These are phyloP conservation scores for Colletotrichum melonis DNA, from an alignment of 2,329 filamentous ascomycete species.

Conservation along the genomic window DNA sequence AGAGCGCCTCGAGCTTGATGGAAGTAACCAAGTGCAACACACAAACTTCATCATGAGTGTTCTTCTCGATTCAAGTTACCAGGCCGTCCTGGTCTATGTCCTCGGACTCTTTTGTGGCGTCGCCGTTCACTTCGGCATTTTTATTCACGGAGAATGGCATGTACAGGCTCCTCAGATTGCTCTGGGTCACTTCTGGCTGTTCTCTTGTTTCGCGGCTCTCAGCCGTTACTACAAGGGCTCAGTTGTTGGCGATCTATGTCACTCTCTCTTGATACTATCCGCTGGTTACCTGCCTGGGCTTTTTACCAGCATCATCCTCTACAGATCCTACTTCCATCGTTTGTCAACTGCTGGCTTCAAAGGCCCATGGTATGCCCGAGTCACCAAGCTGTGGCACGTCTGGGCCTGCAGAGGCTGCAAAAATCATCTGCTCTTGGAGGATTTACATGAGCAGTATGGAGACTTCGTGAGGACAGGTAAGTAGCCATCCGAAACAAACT, in stretches of 20 bases:
- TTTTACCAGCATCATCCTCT: slow-evolving; percentile 47
- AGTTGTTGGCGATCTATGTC: slow-evolving; percentile 11
- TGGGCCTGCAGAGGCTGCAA: slow-evolving; percentile 39
- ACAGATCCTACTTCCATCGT: slow-evolving; percentile 53
- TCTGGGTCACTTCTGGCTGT: slow-evolving; percentile 29
- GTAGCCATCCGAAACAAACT: not conserved
- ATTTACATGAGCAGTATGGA: slow-evolving; percentile 39
- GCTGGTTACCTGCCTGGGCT: slow-evolving; percentile 34
- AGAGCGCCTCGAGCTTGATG: not conserved
- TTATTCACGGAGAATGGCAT: slow-evolving; percentile 43
- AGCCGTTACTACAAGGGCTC: slow-evolving; percentile 22
- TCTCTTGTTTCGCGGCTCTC: slow-evolving; percentile 19
- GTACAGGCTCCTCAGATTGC: slow-evolving; percentile 38
- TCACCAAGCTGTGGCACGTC: slow-evolving; percentile 51
- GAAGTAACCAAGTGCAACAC: slow-evolving; percentile 2
- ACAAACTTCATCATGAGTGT: slow-evolving; percentile 18
- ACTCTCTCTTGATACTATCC: slow-evolving; percentile 15
- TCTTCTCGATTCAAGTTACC: not conserved
- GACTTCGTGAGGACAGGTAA: slow-evolving; percentile 42
- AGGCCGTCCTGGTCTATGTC: slow-evolving; percentile 5
- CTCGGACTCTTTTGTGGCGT: slow-evolving; percentile 30
- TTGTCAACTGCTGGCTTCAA: slow-evolving; percentile 47
- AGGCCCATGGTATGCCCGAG: slow-evolving; percentile 48
- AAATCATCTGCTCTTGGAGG: slow-evolving; percentile 39
- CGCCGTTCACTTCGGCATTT: slow-evolving; percentile 34